Evolutionary conservation across 768 basidiomycete species (phyloP).

Genomic region (Mycena leptocephala): DNA sequence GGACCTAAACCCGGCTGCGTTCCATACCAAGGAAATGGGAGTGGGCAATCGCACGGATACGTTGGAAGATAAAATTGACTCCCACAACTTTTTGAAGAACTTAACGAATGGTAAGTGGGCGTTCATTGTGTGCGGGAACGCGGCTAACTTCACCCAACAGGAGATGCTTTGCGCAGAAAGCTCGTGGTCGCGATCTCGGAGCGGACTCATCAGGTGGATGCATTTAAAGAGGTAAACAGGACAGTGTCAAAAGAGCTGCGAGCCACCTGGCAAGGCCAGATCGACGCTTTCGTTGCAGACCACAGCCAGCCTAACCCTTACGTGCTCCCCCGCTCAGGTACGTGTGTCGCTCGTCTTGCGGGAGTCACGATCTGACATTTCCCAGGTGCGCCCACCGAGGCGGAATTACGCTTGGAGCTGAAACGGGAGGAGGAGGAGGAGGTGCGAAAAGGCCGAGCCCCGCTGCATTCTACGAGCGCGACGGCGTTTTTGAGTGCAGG

Average conservation of each 20-base stretch:
- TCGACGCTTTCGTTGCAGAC: slow-evolving; percentile 13
- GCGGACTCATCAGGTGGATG: neutral
- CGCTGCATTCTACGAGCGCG: slow-evolving; percentile 2
- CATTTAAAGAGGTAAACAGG: slow-evolving; percentile 2
- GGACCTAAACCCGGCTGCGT: too few relatives aligned
- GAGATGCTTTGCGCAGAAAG: slow-evolving; percentile 5
- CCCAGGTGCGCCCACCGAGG: slow-evolving; percentile 8
- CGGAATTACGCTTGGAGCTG: slow-evolving; percentile 3
- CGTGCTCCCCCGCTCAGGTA: neutral
- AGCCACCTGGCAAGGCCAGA: neutral
- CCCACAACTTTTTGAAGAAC: too few relatives aligned
- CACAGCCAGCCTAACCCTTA: slow-evolving; percentile 4
- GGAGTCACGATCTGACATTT: neutral
- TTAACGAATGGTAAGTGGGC: too few relatives aligned
- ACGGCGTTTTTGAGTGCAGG: slow-evolving; percentile 19
- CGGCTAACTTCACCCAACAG: too few relatives aligned
- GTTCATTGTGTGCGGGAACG: too few relatives aligned
- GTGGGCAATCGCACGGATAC: too few relatives aligned
- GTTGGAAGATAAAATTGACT: too few relatives aligned
- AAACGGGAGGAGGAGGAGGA: neutral
- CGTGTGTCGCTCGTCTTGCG: neutral
- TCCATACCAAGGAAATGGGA: too few relatives aligned
- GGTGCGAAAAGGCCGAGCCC: neutral
- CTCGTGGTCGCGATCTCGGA: slow-evolving; percentile 27
- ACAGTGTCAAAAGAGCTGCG: neutral